These are phyloP conservation scores for Rhizopogon vesiculosus DNA, from an alignment of 768 basidiomycete genomes.

Conservation along the genomic window DNA sequence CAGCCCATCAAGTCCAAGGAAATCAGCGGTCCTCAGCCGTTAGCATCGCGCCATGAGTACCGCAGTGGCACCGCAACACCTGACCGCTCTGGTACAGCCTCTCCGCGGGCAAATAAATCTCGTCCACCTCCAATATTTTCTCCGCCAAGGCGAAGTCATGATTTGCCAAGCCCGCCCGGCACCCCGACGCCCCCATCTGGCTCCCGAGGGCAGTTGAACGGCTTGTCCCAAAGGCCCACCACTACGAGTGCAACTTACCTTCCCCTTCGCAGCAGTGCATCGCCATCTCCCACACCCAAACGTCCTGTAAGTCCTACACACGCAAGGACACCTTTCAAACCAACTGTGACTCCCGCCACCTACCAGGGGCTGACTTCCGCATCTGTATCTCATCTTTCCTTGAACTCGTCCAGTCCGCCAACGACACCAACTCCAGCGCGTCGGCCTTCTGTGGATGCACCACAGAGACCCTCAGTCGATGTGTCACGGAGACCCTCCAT, in stretches of 20 bases:
- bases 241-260: slow-evolving; percentile 38
- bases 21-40: slow-evolving; percentile 36
- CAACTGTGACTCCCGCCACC: slow-evolving; percentile 35
- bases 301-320: slow-evolving; percentile 38
- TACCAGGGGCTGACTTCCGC: slow-evolving; percentile 40
- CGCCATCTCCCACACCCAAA: slow-evolving; percentile 35
- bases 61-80: slow-evolving; percentile 17
- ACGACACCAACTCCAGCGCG: slow-evolving; percentile 25
- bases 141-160: slow-evolving; percentile 28
- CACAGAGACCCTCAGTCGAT: slow-evolving; percentile 23
- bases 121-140: slow-evolving; percentile 29
- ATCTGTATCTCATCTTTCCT: slow-evolving; percentile 50
- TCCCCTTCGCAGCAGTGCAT: slow-evolving; percentile 29
- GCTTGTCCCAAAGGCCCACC: slow-evolving; percentile 29
- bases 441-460: slow-evolving; percentile 21
- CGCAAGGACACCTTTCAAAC: slow-evolving; percentile 36
- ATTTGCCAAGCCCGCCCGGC: slow-evolving; percentile 40
- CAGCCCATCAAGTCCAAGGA: slow-evolving; percentile 28
- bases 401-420: slow-evolving; percentile 20
- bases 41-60: slow-evolving; percentile 29
- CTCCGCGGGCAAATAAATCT: slow-evolving; percentile 25
- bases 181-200: slow-evolving; percentile 42
- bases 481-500: slow-evolving; percentile 20
- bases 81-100: slow-evolving; percentile 26
- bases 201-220: slow-evolving; percentile 30